These are phyloP conservation scores for Russula earlei DNA, from an alignment of 768 basidiomycete species.

Conservation along the genomic window DNA sequence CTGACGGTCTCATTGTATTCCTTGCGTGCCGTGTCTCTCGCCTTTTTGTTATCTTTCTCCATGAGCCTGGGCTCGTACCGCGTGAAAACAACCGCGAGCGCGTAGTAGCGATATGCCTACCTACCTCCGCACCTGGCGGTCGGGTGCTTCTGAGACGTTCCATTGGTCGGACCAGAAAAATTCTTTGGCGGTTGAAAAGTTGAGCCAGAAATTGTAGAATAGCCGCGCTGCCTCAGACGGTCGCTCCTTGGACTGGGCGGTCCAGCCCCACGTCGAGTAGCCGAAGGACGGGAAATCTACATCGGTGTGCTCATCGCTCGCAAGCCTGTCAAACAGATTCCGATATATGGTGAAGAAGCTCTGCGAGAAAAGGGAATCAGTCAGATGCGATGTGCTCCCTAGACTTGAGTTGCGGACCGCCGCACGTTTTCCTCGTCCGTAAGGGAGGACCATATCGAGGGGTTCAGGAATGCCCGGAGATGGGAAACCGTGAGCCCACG, in stretches of 20 bases:
- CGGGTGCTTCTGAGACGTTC: conserved; percentile 77
- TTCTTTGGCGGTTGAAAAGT: conserved; percentile 79
- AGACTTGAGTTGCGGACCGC: conserved; percentile 9
- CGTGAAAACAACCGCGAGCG: not conserved
- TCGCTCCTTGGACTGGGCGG: conserved; percentile 35
- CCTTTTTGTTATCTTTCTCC: conserved; percentile 95
- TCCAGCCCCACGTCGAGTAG: conserved; percentile 65
- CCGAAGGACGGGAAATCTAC: conserved; percentile 78
- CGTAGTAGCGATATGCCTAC: conserved; percentile 9
- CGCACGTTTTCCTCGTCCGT: conserved; percentile 55
- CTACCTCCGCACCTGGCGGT: conserved; percentile 72
- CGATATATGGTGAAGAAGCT: conserved; percentile 86
- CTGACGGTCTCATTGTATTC: conserved; percentile 91
- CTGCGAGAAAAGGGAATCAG: conserved; percentile 38
- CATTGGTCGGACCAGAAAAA: conserved; percentile 85
- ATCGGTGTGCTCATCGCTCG: conserved; percentile 60
- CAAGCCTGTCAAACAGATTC: conserved; percentile 75
- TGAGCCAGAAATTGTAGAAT: conserved; percentile 83
- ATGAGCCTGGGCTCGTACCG: conserved; percentile 51
- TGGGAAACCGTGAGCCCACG: conserved; percentile 76
- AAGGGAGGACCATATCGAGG: conserved; percentile 54
- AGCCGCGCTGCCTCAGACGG: conserved; percentile 44
- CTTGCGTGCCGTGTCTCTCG: conserved; percentile 72
- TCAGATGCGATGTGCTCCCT: not conserved
- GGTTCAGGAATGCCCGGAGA: conserved; percentile 75